Evolutionary conservation across 768 basidiomycete species (phyloP).

Genomic region (Boletus sensibilis): DNA sequence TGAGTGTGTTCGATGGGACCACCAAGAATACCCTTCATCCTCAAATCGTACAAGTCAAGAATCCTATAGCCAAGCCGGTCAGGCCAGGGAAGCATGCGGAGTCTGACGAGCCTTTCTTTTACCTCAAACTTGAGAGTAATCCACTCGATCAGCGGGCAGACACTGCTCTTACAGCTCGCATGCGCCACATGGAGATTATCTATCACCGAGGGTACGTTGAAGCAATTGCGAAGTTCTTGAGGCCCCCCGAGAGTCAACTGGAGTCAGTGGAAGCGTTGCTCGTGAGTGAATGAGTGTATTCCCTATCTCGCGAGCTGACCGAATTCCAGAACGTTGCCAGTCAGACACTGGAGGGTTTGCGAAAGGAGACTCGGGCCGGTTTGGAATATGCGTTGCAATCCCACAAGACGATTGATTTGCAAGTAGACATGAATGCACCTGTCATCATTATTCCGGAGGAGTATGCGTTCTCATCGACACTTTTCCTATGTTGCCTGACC

Average conservation of each 20-base stretch:
- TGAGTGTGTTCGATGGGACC: constrained; percentile 92
- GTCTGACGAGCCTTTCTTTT: constrained; percentile 71
- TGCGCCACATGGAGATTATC: constrained; percentile 96
- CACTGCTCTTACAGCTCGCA: constrained; percentile 80
- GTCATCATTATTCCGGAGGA: constrained; percentile 96
- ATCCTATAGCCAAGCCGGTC: constrained; percentile 30
- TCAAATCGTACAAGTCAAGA: constrained; percentile 87
- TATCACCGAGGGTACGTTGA: constrained; percentile 95
- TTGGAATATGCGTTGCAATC: constrained; percentile 90
- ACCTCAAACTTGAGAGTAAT: constrained; percentile 86
- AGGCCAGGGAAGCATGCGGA: constrained; percentile 34
- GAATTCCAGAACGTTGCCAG: constrained; percentile 76
- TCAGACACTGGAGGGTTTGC: constrained; percentile 87
- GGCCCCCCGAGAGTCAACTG: constrained; percentile 89
- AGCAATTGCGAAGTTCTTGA: constrained; percentile 87
- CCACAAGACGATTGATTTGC: constrained; percentile 95
- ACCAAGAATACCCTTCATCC: constrained; percentile 74
- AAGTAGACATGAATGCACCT: constrained; percentile 94
- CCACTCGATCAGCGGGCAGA: constrained; percentile 92
- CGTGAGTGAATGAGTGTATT: constrained; percentile 42
- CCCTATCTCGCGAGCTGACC: neutral
- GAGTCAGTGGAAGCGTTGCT: constrained; percentile 94
- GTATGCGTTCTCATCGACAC: constrained; percentile 40
- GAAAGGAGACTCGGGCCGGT: constrained; percentile 92
- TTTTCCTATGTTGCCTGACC: constrained; percentile 12